Evolutionary conservation across 495 filamentous ascomycete genomes (phyloP).

Genomic region (Podospora anserina): DNA sequence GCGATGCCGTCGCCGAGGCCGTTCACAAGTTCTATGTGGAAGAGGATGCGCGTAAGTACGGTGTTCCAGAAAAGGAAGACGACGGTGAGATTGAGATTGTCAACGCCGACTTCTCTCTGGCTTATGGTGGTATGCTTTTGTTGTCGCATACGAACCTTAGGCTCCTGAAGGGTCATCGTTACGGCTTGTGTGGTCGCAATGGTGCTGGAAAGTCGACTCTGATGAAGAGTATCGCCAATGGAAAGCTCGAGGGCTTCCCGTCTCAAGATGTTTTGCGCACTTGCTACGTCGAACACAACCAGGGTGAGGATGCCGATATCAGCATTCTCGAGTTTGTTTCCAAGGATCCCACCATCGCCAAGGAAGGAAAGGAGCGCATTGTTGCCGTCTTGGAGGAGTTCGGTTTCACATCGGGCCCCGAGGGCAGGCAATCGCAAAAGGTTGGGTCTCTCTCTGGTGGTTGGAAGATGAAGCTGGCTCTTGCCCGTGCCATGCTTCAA

Average conservation of each 20-base stretch:
- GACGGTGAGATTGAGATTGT: conserved; percentile 88
- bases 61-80: conserved; percentile 77
- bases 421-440: conserved; percentile 79
- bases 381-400: conserved; percentile 80
- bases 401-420: conserved; percentile 85
- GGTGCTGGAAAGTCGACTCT: conserved; percentile 97
- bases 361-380: conserved; percentile 75
- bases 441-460: conserved; percentile 97
- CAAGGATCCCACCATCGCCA: conserved; percentile 76
- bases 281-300: conserved; percentile 98
- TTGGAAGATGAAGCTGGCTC: conserved; percentile 99
- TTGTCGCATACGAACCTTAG: conserved; percentile 94
- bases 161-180: conserved; percentile 91
- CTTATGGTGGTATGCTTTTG: conserved; percentile 97
- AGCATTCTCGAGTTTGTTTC: conserved; percentile 88
- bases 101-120: conserved; percentile 95
- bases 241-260: conserved; percentile 96
- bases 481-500: conserved; percentile 95
- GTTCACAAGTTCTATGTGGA: conserved; percentile 69
- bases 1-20: conserved; percentile 59
- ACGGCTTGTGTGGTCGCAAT: conserved; percentile 94
- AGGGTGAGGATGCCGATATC: conserved; percentile 93
- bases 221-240: conserved; percentile 92
- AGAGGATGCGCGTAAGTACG: conserved; percentile 83
- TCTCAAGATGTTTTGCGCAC: conserved; percentile 84